phyloP scores from a whole-genome alignment of 164 flowering plant species.

The Warburgia ugandensis region DNA sequence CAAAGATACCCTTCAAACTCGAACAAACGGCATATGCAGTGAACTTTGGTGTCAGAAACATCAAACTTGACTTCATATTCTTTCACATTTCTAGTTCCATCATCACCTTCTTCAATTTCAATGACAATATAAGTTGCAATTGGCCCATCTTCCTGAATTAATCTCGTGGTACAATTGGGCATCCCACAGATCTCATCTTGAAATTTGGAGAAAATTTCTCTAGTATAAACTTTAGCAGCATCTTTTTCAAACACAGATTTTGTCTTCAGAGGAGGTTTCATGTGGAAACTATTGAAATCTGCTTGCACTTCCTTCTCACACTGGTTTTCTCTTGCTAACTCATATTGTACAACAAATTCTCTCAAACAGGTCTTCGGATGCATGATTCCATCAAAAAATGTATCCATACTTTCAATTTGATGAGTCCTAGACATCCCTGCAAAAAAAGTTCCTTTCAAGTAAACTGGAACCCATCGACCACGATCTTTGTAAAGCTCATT shows the following conservation, averaged over 20 bases:
- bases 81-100: background rate
- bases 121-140: background rate
- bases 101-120: background rate
- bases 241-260: conserved; percentile 39
- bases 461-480: conserved; percentile 61
- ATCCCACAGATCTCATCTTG: conserved; percentile 41
- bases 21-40: background rate
- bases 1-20: background rate
- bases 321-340: conserved; percentile 46
- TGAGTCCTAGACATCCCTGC: conserved; percentile 50
- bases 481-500: conserved; percentile 47
- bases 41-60: background rate
- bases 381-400: conserved; percentile 52
- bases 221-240: conserved; percentile 35
- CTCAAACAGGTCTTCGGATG: conserved; percentile 58
- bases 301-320: conserved; percentile 32
- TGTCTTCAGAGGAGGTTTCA: conserved; percentile 28
- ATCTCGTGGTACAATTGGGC: conserved; percentile 12
- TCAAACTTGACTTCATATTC: background rate
- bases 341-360: conserved; percentile 64
- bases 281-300: conserved; percentile 35
- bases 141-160: conserved; percentile 1
- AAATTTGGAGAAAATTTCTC: conserved; percentile 35
- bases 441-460: conserved; percentile 48
- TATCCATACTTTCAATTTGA: conserved; percentile 30